These are phyloP conservation scores for Hordeum pubiflorum DNA, from an alignment of 202 grass and related monocot genomes.

Conservation along the genomic window DNA sequence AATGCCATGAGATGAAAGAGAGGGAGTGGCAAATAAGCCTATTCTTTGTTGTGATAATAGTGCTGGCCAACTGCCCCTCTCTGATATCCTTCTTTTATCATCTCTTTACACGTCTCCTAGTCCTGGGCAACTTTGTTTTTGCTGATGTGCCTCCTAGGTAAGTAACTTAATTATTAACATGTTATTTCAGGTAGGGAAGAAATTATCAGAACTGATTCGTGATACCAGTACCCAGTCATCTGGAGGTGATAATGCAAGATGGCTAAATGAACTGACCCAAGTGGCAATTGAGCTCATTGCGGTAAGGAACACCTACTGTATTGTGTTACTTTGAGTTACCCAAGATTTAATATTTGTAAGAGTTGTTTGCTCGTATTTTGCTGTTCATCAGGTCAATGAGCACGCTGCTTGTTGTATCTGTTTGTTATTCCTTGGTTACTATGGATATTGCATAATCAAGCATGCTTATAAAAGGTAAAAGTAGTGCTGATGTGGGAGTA, in stretches of 20 bases:
- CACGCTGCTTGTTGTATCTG: not conserved
- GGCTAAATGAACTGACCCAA: conserved; percentile 87
- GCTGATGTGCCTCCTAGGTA: not conserved
- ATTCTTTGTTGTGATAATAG: not conserved
- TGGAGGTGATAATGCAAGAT: conserved; percentile 69
- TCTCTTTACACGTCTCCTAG: not conserved
- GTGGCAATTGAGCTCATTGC: conserved; percentile 93
- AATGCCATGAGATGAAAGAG: not conserved
- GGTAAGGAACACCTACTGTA: conserved; percentile 17
- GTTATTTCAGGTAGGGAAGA: conserved; percentile 88
- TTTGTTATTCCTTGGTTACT: not conserved
- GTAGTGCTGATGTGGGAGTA: not conserved
- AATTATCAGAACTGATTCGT: conserved; percentile 89
- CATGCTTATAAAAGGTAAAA: not conserved
- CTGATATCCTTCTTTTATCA: not conserved
- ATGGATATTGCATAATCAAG: not conserved
- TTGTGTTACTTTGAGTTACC: conserved; percentile 3
- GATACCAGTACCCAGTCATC: conserved; percentile 72
- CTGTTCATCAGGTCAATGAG: not conserved
- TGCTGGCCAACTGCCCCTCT: not conserved
- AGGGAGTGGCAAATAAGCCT: not conserved
- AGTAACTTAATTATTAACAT: conserved; percentile 8
- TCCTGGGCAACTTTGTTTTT: not conserved
- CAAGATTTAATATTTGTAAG: not conserved
- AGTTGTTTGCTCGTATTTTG: not conserved